phyloP scores from a whole-genome alignment of 23 red algal genomes.

The Gracilaria vermiculophylla region DNA sequence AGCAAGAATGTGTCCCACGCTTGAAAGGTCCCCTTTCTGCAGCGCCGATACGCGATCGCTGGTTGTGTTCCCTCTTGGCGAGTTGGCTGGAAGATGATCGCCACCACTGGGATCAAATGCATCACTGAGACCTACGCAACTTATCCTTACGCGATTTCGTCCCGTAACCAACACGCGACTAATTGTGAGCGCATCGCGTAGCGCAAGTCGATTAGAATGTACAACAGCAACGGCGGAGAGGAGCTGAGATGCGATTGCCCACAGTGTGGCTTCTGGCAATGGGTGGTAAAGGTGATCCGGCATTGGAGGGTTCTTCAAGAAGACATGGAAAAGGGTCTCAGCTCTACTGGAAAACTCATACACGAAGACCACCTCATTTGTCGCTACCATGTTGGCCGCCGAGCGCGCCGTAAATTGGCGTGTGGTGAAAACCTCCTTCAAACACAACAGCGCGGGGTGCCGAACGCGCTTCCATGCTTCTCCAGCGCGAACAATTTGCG shows the following conservation, averaged over 20 bases:
- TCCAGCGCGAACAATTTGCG: constrained; percentile 70
- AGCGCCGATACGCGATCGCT: constrained; percentile 32
- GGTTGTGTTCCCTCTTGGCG: constrained; percentile 1
- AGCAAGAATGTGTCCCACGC: constrained; percentile 34
- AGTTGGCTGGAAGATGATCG: constrained; percentile 33
- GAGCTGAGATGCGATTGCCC: constrained; percentile 77
- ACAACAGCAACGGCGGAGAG: constrained; percentile 64
- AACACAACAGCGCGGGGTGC: constrained; percentile 60
- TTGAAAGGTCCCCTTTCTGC: constrained; percentile 55
- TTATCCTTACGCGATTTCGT: constrained; percentile 66
- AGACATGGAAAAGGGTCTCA: constrained; percentile 58
- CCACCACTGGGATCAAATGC: constrained; percentile 75
- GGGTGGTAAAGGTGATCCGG: constrained; percentile 32
- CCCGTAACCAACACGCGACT: constrained; percentile 60
- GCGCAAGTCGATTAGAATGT: constrained; percentile 60
- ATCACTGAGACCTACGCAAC: constrained; percentile 62
- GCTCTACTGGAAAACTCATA: constrained; percentile 76
- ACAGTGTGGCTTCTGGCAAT: constrained; percentile 68
- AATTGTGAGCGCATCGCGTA: constrained; percentile 48
- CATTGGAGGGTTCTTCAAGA: constrained; percentile 20
- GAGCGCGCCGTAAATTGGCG: constrained; percentile 49
- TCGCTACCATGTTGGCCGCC: neutral
- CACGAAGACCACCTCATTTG: constrained; percentile 75
- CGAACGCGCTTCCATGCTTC: constrained; percentile 59
- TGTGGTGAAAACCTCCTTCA: constrained; percentile 75